Evolutionary conservation across 1,284 basidiomycete species (phyloP).

Genomic region (Coniferiporia weirii): DNA sequence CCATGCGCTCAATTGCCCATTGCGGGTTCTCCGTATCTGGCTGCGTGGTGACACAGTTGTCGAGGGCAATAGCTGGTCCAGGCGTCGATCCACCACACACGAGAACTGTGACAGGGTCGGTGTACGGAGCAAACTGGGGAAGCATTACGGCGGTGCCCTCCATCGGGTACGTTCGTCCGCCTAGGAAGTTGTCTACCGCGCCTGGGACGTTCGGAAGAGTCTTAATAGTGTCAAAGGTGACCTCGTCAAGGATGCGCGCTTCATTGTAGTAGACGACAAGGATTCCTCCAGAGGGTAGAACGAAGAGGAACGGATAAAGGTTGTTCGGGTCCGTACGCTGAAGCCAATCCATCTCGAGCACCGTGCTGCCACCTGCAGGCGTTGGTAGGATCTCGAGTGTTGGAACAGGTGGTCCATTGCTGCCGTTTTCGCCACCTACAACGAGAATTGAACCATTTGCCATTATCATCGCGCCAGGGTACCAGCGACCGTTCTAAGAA

Average conservation of each 20-base stretch:
- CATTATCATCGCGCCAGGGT: conserved; percentile 60
- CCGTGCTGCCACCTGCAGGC: conserved; percentile 38
- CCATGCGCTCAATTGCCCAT: conserved; percentile 70
- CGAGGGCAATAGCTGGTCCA: conserved; percentile 49
- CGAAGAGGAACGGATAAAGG: conserved; percentile 69
- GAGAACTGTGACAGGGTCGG: conserved; percentile 60
- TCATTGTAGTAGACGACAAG: conserved; percentile 76
- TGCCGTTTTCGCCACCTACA: conserved; percentile 69
- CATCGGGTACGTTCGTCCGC: conserved; percentile 73
- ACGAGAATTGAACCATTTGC: conserved; percentile 67
- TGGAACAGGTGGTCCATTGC: conserved; percentile 58
- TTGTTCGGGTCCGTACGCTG: conserved; percentile 68
- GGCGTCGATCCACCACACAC: conserved; percentile 73
- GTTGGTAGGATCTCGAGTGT: conserved; percentile 57
- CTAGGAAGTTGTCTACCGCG: conserved; percentile 66
- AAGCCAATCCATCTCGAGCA: conserved; percentile 40
- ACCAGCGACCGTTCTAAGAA: conserved; percentile 60
- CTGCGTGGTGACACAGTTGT: conserved; percentile 63
- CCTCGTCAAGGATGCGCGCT: conserved; percentile 66
- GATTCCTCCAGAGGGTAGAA: conserved; percentile 59
- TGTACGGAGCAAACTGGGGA: conserved; percentile 66
- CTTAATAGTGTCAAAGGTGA: conserved; percentile 53
- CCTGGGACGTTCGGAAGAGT: conserved; percentile 68
- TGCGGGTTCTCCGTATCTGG: conserved; percentile 54
- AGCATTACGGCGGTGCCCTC: conserved; percentile 66